Evolutionary conservation across 495 filamentous ascomycete genomes (phyloP).

Genomic region (Lophiostoma macrostomum): DNA sequence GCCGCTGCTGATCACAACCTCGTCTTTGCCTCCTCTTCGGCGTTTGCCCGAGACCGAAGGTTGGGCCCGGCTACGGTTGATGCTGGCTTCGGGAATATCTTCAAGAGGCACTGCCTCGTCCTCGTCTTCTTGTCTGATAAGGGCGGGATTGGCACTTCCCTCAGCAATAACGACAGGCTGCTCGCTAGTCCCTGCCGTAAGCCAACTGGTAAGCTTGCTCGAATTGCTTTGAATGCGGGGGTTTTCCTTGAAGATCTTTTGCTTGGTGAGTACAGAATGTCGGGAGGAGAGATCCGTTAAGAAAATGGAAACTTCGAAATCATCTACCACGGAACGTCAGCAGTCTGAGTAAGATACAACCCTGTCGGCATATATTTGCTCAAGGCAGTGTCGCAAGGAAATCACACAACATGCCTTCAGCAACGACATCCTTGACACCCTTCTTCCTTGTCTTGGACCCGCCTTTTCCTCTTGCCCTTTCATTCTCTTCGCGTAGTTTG

Average conservation of each 20-base stretch:
- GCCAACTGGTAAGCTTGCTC: conserved; percentile 54
- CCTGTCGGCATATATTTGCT: no score
- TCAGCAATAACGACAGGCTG: conserved; percentile 35
- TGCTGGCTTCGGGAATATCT: conserved; percentile 36
- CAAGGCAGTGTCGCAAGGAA: not conserved
- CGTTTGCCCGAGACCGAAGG: not conserved
- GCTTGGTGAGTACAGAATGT: conserved; percentile 81
- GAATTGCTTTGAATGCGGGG: conserved; percentile 55
- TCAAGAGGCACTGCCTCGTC: conserved; percentile 31
- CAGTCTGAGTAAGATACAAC: conserved; percentile 24
- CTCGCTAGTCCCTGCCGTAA: conserved; percentile 46
- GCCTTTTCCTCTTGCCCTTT: conserved; percentile 58
- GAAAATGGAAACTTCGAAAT: conserved; percentile 93
- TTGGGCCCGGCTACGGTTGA: not conserved
- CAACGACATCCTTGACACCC: conserved; percentile 82
- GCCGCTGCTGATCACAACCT: conserved; percentile 6
- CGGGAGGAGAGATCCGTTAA: conserved; percentile 83
- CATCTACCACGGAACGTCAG: conserved; percentile 58
- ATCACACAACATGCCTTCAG: conserved; percentile 58
- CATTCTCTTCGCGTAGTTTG: conserved; percentile 85
- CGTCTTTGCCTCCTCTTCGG: conserved; percentile 21
- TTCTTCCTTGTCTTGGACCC: conserved; percentile 61
- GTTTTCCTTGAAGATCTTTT: conserved; percentile 65
- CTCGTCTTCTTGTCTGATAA: conserved; percentile 44
- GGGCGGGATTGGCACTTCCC: conserved; percentile 42